phyloP scores from a whole-genome alignment of 441 rosid species.

The Erysimum cheiri region DNA sequence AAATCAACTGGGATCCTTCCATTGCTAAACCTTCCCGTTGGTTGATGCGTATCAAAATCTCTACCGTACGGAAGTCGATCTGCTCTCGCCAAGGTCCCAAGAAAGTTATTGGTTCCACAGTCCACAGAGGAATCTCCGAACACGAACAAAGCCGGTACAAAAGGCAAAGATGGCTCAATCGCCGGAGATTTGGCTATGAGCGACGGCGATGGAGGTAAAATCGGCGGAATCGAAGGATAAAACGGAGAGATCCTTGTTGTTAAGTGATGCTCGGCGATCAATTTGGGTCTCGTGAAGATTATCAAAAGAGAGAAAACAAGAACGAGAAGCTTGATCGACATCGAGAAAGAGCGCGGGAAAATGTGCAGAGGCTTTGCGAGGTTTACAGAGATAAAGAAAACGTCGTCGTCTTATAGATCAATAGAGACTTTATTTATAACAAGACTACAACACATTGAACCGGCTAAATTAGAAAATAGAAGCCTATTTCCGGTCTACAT shows the following conservation, averaged over 20 bases:
- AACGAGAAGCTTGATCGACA: conserved; percentile 48
- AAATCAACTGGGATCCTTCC: conserved; percentile 95
- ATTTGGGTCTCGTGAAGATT: conserved; percentile 34
- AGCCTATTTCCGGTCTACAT: not conserved
- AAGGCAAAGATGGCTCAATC: conserved; percentile 32
- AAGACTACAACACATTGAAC: not conserved
- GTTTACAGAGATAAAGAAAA: conserved; percentile 2
- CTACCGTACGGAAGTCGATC: conserved; percentile 93
- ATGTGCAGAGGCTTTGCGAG: conserved; percentile 9
- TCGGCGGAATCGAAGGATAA: conserved; percentile 24
- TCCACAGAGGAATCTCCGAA: conserved; percentile 92
- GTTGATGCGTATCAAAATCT: conserved; percentile 81
- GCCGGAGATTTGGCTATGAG: conserved; percentile 40
- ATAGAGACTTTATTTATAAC: not conserved
- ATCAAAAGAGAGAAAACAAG: conserved; percentile 45
- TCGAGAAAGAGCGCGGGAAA: conserved; percentile 40
- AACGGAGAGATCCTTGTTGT: conserved; percentile 26
- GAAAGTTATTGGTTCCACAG: conserved; percentile 81
- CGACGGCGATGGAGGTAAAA: conserved; percentile 33
- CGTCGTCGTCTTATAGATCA: conserved; percentile 24
- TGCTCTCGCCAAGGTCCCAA: conserved; percentile 90
- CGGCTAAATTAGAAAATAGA: conserved; percentile 9
- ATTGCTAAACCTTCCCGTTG: conserved; percentile 93
- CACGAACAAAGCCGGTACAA: conserved; percentile 62
- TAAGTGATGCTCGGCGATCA: conserved; percentile 20